These are phyloP conservation scores for Schoenoplectus tabernaemontani DNA, from an alignment of 202 grass and related monocot genomes.

Conservation along the genomic window DNA sequence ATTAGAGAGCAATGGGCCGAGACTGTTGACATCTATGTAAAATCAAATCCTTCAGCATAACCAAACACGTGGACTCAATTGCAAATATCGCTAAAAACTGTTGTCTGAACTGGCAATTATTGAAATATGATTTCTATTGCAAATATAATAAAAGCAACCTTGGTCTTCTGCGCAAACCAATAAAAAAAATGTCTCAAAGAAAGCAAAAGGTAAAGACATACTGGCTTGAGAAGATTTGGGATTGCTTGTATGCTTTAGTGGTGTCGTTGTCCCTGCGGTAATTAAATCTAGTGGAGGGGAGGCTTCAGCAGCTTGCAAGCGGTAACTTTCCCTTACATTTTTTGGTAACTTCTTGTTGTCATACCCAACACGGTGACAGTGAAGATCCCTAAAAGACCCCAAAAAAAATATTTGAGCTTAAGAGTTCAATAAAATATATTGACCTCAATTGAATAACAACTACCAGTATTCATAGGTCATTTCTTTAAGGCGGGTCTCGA, in stretches of 20 bases:
- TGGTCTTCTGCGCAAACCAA: background rate
- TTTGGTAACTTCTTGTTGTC: constrained; percentile 64
- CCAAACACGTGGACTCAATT: background rate
- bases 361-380: constrained; percentile 82
- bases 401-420: background rate
- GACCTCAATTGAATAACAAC: constrained; percentile 9
- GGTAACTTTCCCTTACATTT: constrained; percentile 34
- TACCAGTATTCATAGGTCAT: constrained; percentile 99
- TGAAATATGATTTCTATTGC: background rate
- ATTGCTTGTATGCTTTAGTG: background rate
- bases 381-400: constrained; percentile 47
- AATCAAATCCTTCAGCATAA: background rate
- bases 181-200: background rate
- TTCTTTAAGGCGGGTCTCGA: constrained; percentile 87
- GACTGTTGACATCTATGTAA: background rate
- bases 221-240: constrained; percentile 7
- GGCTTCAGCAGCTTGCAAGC: constrained; percentile 25
- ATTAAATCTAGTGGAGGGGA: constrained; percentile 29
- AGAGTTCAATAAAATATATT: constrained; percentile 20
- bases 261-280: constrained; percentile 34
- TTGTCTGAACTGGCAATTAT: background rate
- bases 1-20: background rate
- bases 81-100: background rate
- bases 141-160: constrained; percentile 1
- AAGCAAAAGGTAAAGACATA: constrained; percentile 10